Evolutionary conservation across 2,329 filamentous ascomycete species (phyloP), one percentile per base, ranked within the genome.

Genomic region (Blastomyces emzantsi): DNA sequence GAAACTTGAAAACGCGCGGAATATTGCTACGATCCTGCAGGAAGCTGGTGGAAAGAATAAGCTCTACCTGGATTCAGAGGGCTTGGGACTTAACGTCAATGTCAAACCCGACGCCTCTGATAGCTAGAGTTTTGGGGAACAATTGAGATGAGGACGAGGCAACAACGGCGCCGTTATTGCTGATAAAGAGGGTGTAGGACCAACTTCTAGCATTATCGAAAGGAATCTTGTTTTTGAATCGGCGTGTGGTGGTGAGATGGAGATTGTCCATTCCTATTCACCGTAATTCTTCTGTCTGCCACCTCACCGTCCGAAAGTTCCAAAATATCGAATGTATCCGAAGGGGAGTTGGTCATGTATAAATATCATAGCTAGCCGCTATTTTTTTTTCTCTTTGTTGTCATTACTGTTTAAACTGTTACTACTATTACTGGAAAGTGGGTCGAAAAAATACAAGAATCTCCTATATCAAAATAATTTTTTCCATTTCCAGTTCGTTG

Each of bases 1-100:
- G 80, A 94, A 96, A 83, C 96, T 99, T 72, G 94, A 99, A 82
- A 99, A 97, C 73, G 94, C 94, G 7, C 85, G 90, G 69, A 84
- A 86, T 64, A 96, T 99, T 77, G 94, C 94, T n/a, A 78, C 83
- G 70, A 87, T 96, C 70, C 77, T 99, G 71, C 90, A 97, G 78
- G 91, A 95, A 77, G 84, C 83, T 64, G 90, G 90, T 65, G 88
- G 90, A 75, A 87, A 87, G 81, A 99, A 99, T 82, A 94, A 94
- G 80, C 82, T 99, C 70, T 91, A 97, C 78, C 83, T 99, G 67
- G 94, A 99, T 73, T 85, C 90, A 7, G 88, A 94, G 75, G 94
- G 92, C 55, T 80, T 99, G 71, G 94, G 94, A 60, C 80, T 99
- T 72, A 97, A 99, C 73, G 90, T 99, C 67, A 82, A 78, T 67